Base-by-base conservation (phyloP, 1,284 basidiomycete genomes). In the Ceratobasidium sp. region DNA sequence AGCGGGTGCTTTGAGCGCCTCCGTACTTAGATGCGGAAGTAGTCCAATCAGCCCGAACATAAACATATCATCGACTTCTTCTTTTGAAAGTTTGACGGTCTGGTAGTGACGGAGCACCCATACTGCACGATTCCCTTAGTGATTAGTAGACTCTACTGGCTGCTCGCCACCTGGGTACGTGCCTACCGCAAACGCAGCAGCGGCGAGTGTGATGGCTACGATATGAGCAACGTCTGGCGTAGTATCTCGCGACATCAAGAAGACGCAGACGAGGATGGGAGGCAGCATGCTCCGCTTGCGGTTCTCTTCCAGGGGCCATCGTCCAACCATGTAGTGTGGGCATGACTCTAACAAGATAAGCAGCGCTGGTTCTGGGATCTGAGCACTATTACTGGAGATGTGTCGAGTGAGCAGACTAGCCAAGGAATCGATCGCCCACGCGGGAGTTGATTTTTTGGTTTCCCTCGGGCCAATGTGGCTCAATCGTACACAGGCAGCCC, bases 141-240 rank as follows among this genome's bases (percentile, higher is more conserved):
- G 13, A 15, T 50, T 20, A 50, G 20, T 50, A 50, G 48, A 50
- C 12, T 50, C 20, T 50, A 6, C 12, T 20, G 48, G 48, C 12
- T 50, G 48, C 48, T 50, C 48, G 48, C 48, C 54, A 56, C 20
- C 54, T n/a, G 54, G 54, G 26, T 56, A 56, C 54, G 54, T n/a
- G 20, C 26, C 20, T 17, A 56, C 23, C 26, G 15, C 54, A 56
- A 56, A 56, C 20, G 54, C 23, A n/a, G 54, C 26, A 9, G 54
- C 54, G 20, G 54, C 54, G 12, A 56, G 54, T 9, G 12, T 56
- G 15, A 56, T 56, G 20, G 15, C 54, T 17, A 56, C 23, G 26
- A 56, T n/a, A 26, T 23, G 23, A n/a, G 20, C 15, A 9, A 56
- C 23, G 26, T 56, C 54, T 26, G 54, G 54, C 12, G 20, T 26